Evolutionary conservation across 108 stramenopile species (phyloP), one percentile per base, ranked within the genome.

Genomic region (Seminavis robusta): DNA sequence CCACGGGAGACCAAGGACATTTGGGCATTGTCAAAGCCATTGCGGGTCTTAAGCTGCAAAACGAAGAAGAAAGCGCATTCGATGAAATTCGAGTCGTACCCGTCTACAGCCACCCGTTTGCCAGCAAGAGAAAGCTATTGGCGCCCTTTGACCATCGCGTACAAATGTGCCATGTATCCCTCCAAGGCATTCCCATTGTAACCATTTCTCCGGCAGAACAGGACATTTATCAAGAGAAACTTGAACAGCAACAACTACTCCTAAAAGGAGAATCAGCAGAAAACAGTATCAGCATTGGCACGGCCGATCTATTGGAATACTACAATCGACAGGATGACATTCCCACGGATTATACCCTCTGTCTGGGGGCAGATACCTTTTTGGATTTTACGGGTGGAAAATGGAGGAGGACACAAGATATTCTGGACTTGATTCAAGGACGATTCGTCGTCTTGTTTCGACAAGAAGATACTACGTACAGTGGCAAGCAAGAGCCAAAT

Each of bases 301-400:
- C 88, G 1, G 87, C 88, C 9, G 84, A 85, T 37, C 56, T 93
- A 43, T 47, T 93, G 33, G 81, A 86, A 56, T 81, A 84, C 77
- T 56, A 87, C 0, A 65, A 54, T 27, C 46, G 41, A 3, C 36
- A 69, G 27, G 84, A 83, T 32, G 25, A 75, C 21, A 54, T 53
- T 0, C 62, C 69, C 23, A 77, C 80, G 51, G 65, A 73, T 30
- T 73, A 63, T 40, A 69, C 71, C n/a, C 73, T 89, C 40, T 81
- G 81, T 39, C 47, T 93, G 44, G 92, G 92, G 5, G 76, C 83
- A 9, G 92, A 93, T 48, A 81, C 92, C 21, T 93, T 89, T 63
- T 61, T 83, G 42, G 87, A 89, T 47, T 67, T 92, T 69, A 76
- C 79, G 9, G 61, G 36, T 3, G 80, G 79, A 42, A 84, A 87